A percentile compares a stretch with the other conserved stretches of the same genome.
Evolutionary conservation across 805 yeast species (phyloP).

Genomic region (Wickerhamomyces tratensis): DNA sequence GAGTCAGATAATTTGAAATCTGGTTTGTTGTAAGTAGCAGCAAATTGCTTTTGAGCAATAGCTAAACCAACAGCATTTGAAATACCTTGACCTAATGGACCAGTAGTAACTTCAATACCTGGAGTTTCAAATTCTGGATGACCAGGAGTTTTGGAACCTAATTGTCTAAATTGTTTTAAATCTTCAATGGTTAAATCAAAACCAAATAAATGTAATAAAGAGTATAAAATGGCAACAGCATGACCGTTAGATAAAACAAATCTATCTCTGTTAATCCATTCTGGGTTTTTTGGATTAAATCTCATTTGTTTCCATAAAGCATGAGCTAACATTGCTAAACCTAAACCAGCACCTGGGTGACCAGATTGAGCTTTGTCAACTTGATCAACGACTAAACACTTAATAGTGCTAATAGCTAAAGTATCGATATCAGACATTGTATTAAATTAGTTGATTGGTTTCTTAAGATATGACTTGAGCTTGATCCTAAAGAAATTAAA

Average conservation of each 20-base stretch:
- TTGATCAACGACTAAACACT: slow-evolving; percentile 80
- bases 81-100: slow-evolving; percentile 98
- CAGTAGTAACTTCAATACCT: slow-evolving; percentile 96
- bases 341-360: slow-evolving; percentile 99
- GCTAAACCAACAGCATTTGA: slow-evolving; percentile 95
- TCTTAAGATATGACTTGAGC: too few species aligned
- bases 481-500: too few species aligned
- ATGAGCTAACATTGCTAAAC: slow-evolving; percentile 94
- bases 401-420: slow-evolving; percentile 77
- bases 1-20: slow-evolving; percentile 62
- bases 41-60: slow-evolving; percentile 84
- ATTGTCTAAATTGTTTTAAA: slow-evolving; percentile 82
- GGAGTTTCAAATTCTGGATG: slow-evolving; percentile 92
- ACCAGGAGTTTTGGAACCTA: slow-evolving; percentile 90
- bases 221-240: slow-evolving; percentile 84
- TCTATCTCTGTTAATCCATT: slow-evolving; percentile 92
- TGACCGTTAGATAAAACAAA: slow-evolving; percentile 95
- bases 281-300: slow-evolving; percentile 85
- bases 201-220: slow-evolving; percentile 79
- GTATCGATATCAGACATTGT: slow-evolving; percentile 37
- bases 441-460: too few species aligned
- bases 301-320: slow-evolving; percentile 71
- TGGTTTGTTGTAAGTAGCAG: slow-evolving; percentile 91
- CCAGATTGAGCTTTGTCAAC: slow-evolving; percentile 89
- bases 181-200: slow-evolving; percentile 76